Percentiles rank a stretch among this genome's conserved stretches.
Conservation (phyloP, 148 eudicot species). For the Rhododendron kiyosumense region DNA sequence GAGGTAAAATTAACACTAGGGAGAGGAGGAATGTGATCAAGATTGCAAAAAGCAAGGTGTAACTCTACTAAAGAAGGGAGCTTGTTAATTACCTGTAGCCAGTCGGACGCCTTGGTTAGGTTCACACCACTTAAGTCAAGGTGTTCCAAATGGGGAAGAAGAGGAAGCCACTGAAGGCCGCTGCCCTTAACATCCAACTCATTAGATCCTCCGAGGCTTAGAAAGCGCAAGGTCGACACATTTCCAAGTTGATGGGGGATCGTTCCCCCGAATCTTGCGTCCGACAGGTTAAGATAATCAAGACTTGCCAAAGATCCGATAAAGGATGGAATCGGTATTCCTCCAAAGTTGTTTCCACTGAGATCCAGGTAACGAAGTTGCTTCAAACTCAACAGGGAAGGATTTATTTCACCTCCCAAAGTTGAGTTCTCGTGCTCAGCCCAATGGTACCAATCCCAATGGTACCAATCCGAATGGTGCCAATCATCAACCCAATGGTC, state of each 20-base stretch:
- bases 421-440: neutral
- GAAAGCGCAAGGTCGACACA: neutral
- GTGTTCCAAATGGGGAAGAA: neutral
- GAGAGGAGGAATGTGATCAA: neutral
- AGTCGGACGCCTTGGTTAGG: neutral
- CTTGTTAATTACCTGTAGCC: neutral
- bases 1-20: neutral
- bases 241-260: neutral
- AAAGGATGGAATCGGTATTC: neutral
- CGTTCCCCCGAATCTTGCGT: neutral
- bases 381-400: neutral
- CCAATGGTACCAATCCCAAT: too few species aligned
- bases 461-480: too few species aligned
- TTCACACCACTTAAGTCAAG: neutral
- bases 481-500: too few species aligned
- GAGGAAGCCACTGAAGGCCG: conserved; percentile 1
- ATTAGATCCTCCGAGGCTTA: neutral
- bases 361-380: conserved; percentile 15
- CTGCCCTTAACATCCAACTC: neutral
- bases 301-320: neutral
- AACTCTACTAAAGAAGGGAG: conserved; percentile 1
- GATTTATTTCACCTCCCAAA: neutral
- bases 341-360: conserved; percentile 7
- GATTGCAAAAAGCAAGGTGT: neutral
- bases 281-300: neutral